Base-by-base conservation (phyloP, 2,329 filamentous ascomycete species). In the Colletotrichum zoysiae region DNA sequence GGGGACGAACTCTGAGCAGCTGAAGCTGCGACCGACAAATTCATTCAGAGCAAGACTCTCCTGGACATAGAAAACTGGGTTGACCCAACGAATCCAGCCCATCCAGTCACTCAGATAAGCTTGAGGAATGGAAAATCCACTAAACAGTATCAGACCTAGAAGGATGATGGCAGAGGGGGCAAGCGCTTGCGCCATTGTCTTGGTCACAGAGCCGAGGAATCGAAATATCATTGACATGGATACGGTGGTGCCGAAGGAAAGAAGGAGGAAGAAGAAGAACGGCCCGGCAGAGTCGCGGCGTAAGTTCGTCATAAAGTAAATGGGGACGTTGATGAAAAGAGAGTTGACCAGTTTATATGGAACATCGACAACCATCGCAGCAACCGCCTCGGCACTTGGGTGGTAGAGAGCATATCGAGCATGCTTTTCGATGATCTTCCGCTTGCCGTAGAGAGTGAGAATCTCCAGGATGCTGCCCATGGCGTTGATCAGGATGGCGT, bases 31-130 rank as follows among this genome's bases (percentile, higher is more conserved):
- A 30, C 84, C 84, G 58, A 86, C 73, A 84, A 86, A 86, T 74
- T 94, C 91, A 74, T 93, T 94, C 0, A 89, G 80, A 70, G 93
- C 81, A 1, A 93, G 88, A 2, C 88, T 88, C 78, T 93, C 92
- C 74, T 92, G 93, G 0, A 87, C 86, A 75, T 93, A 93, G 0
- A 81, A 76, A 1, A 76, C 77, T 0, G 86, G 86, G 67, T 88
- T 88, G 71, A 87, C 76, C 65, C 86, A 88, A 75, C 84, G 88
- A 16, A 91, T 80, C 91, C 86, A 92, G 48, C 89, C 74, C 71
- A 82, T 76, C 81, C 81, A 83, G 6, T 76, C 78, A 23, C 78
- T 79, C 77, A 82, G 81, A n/a, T 71, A 81, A 3, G 78, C 77
- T 6, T 80, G 78, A 0, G 85, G 84, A 20, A 87, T 79, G 5